Evolutionary conservation across 2,329 filamentous ascomycete genomes (phyloP).

Genomic region (Apiospora koreana): DNA sequence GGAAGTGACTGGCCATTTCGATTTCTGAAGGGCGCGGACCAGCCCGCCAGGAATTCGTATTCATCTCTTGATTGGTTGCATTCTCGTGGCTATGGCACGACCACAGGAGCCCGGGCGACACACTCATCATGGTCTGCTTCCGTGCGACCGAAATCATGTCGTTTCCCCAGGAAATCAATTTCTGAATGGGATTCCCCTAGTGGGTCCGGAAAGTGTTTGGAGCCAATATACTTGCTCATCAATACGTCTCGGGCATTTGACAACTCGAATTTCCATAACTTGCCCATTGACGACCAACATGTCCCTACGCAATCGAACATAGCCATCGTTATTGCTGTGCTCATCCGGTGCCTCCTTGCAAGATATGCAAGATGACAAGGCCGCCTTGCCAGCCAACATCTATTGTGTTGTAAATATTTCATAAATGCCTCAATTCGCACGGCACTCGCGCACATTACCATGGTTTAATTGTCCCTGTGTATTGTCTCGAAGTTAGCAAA

Average conservation of each 20-base stretch:
- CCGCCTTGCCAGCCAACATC: no score
- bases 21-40: background rate
- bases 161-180: background rate
- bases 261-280: no score
- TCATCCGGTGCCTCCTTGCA: background rate
- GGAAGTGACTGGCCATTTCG: background rate
- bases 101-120: no score
- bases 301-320: background rate
- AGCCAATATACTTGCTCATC: background rate
- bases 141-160: background rate
- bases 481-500: no score
- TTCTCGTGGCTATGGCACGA: background rate
- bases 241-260: no score
- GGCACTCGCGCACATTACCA: no score
- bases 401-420: background rate
- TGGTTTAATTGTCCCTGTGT: no score
- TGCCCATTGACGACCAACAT: no score
- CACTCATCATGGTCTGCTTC: background rate
- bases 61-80: background rate
- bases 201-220: background rate
- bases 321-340: background rate
- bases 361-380: no score
- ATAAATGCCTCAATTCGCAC: no score
- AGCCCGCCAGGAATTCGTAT: background rate
- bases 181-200: background rate